phyloP scores from a whole-genome alignment of 495 filamentous ascomycete species.

The Podospora bellae-mahoneyi region DNA sequence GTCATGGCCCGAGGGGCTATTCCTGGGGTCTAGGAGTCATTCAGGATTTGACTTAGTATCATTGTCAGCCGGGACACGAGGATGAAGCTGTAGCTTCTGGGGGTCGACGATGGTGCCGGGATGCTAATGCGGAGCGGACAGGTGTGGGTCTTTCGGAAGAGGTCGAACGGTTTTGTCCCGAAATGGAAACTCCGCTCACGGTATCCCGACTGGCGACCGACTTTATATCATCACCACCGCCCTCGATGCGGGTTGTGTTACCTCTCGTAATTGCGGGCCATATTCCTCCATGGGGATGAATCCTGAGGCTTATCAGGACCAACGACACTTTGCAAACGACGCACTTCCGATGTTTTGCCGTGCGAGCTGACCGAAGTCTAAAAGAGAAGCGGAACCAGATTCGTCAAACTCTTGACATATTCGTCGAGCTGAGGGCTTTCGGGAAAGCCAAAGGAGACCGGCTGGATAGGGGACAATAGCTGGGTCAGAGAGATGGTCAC shows the following conservation, averaged over 20 bases:
- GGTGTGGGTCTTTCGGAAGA: neutral
- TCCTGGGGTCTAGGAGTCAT: neutral
- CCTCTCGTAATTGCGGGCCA: neutral
- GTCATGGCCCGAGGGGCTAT: neutral
- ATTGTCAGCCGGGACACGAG: neutral
- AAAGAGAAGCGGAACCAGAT: neutral
- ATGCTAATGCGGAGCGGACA: neutral
- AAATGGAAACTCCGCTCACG: neutral
- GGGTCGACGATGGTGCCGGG: neutral
- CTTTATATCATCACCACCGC: neutral
- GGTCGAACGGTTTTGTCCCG: neutral
- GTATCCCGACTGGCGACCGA: neutral
- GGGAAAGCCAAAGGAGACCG: no score
- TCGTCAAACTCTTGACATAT: neutral
- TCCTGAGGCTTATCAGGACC: neutral
- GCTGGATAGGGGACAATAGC: no score
- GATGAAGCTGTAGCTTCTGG: neutral
- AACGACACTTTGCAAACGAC: neutral
- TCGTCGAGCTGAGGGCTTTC: neutral
- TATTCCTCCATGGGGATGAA: neutral
- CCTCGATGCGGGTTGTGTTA: neutral
- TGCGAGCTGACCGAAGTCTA: neutral
- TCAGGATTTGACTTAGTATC: neutral
- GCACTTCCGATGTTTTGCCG: neutral
- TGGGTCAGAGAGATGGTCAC: no score